Base-by-base conservation (phyloP, 768 basidiomycete genomes). In the Mycena galericulata region DNA sequence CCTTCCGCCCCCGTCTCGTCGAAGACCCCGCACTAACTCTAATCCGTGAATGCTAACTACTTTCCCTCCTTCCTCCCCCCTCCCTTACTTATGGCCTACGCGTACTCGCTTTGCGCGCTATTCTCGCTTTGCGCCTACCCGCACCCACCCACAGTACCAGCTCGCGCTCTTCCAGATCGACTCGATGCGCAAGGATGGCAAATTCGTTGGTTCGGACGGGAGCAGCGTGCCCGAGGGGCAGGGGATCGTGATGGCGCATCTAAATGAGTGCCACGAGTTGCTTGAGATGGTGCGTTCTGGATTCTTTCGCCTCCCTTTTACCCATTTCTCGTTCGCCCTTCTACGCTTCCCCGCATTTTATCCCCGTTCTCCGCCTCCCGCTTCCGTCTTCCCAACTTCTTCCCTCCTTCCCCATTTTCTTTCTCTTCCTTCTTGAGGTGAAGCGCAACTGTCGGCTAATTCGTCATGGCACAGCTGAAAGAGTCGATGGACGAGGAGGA, bases 161-260 rank as follows among this genome's bases (percentile, higher is more conserved):
- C 87, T 97, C 18, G 96, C 95, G 12, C 83, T 97, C 50, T 93
- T 96, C 79, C 97, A 99, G 82, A 97, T 99, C 71, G 97, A 99
- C 78, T 92, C 91, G 0, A 83, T 98, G 83, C 87, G 97, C 49
- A 92, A 91, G 78, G 98, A 99, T 67, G 98, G 97, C 45, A 96
- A 94, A 75, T 99, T 99, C 75, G 82, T 96, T 27, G 94, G 95
- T 26, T 84, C 88, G 20, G 97, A 98, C 73, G 97, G 97, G 1
- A 83, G 86, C n/a, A n/a, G n/a, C 29, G 89, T 99, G 72, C 97
- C 97, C 1, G 97, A 99, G 78, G 97, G 97, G 3, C 97, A 99
- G 77, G 97, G 95, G 17, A 95, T 97, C 73, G 87, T 99, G 59
- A 96, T 96, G 86, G 97, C 97, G 4, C 96, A 98, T 78, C 82